phyloP scores from a whole-genome alignment of 2,329 filamentous ascomycete species.

The Sporothrix dimorphospora region DNA sequence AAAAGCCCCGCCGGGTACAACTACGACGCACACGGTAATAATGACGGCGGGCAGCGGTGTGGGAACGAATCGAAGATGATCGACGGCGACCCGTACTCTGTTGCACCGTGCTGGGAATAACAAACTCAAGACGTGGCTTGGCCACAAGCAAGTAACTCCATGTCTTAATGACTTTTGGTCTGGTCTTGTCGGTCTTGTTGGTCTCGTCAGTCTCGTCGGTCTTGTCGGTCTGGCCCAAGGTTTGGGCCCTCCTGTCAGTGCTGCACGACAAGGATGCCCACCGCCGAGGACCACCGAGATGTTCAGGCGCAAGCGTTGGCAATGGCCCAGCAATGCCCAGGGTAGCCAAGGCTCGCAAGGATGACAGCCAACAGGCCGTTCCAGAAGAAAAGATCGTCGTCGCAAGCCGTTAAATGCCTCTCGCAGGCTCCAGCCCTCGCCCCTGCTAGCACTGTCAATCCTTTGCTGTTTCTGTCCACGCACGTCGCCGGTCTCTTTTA shows the following conservation, averaged over 20 bases:
- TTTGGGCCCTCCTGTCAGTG: constrained; percentile 6
- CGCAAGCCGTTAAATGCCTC: constrained; percentile 22
- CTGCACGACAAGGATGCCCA: background rate
- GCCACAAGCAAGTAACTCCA: background rate
- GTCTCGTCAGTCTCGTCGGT: too few species aligned
- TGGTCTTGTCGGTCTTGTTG: too few species aligned
- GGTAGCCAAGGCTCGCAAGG: background rate
- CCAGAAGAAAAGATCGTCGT: constrained; percentile 19
- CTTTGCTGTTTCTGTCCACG: constrained; percentile 9
- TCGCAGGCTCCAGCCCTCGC: background rate
- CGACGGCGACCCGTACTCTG: background rate
- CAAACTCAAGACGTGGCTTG: constrained; percentile 1
- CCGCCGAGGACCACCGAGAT: background rate
- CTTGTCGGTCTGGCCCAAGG: background rate
- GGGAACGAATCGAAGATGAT: background rate
- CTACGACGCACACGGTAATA: background rate
- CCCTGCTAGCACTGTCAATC: constrained; percentile 1
- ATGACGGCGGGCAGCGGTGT: constrained; percentile 19
- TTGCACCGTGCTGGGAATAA: background rate
- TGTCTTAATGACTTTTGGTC: background rate
- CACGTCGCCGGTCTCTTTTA: background rate
- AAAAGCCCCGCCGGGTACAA: background rate
- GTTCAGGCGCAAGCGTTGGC: background rate
- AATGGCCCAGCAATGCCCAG: background rate
- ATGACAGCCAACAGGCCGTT: constrained; percentile 16